These are phyloP conservation scores for Leccinum solheimii DNA, from an alignment of 1,284 basidiomycete species.

Conservation along the genomic window DNA sequence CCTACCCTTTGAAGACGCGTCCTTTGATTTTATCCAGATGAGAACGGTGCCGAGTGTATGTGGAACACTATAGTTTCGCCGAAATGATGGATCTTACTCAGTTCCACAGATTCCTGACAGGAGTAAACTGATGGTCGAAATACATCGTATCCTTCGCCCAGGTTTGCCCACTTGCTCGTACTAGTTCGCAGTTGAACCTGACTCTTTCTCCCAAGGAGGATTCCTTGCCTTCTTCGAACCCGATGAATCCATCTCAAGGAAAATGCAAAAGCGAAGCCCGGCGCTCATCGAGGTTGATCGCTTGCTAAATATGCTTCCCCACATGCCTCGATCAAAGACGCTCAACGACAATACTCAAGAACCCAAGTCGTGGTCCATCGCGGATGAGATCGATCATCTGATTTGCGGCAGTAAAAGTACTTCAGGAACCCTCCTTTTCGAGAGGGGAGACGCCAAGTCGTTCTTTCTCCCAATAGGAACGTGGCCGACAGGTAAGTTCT, in stretches of 20 bases:
- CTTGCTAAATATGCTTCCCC: constrained; percentile 5
- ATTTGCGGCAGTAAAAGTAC: neutral
- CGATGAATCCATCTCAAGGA: constrained; percentile 6
- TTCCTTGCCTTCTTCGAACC: constrained; percentile 8
- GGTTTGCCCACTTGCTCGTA: neutral
- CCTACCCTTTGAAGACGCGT: constrained; percentile 10
- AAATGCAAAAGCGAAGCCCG: neutral
- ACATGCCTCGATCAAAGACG: constrained; percentile 7
- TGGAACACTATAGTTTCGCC: neutral
- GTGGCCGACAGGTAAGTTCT: constrained; percentile 5
- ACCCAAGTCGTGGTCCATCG: constrained; percentile 8
- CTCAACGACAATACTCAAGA: neutral
- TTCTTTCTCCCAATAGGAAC: constrained; percentile 11
- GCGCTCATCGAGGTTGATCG: constrained; percentile 10
- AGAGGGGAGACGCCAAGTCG: neutral
- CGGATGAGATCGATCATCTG: constrained; percentile 1
- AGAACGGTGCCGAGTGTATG: constrained; percentile 9
- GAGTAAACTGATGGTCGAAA: constrained; percentile 2
- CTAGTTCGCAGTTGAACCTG: neutral
- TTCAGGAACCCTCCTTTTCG: neutral
- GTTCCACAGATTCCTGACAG: constrained; percentile 7
- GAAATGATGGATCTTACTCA: neutral
- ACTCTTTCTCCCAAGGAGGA: neutral
- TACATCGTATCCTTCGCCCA: constrained; percentile 8
- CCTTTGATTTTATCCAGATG: constrained; percentile 10